Percentiles rank a stretch among this genome's conserved stretches.
Conservation (phyloP, 2,329 filamentous ascomycete species). For the Lecanicillium sp. region DNA sequence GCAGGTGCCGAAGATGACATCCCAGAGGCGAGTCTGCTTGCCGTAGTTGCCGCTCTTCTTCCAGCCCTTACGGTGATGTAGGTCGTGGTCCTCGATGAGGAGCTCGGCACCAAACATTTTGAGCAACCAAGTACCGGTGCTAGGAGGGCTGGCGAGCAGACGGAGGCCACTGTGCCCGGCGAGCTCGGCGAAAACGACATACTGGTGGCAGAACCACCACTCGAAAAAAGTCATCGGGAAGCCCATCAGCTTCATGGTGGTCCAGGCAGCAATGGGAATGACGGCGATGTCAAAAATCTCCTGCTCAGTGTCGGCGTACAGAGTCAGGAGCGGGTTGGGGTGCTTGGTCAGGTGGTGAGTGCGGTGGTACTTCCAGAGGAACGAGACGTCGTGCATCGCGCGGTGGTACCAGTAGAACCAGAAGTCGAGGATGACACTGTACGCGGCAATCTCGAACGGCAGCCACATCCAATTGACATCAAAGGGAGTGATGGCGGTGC, state of each 20-base stretch:
- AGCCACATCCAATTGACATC: conserved; percentile 28
- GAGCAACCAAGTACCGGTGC: conserved; percentile 27
- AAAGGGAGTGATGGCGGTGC: conserved; percentile 19
- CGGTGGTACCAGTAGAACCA: conserved; percentile 36
- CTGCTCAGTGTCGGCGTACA: conserved; percentile 27
- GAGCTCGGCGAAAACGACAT: conserved; percentile 30
- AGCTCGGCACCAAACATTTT: conserved; percentile 28
- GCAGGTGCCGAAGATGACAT: conserved; percentile 12
- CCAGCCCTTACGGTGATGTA: conserved; percentile 30
- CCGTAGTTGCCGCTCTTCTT: conserved; percentile 19
- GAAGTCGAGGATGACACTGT: conserved; percentile 34
- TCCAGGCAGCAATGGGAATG: conserved; percentile 25
- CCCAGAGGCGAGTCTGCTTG: conserved; percentile 14
- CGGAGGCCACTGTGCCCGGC: conserved; percentile 30
- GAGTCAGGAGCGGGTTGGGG: conserved; percentile 25
- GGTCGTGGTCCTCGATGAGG: conserved; percentile 34
- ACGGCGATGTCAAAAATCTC: conserved; percentile 24
- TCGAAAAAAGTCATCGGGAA: conserved; percentile 36
- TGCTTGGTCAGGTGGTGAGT: conserved; percentile 39
- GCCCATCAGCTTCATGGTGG: conserved; percentile 24
- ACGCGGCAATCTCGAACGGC: conserved; percentile 31
- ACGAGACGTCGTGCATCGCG: conserved; percentile 32
- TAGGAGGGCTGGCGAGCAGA: conserved; percentile 27
- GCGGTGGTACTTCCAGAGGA: conserved; percentile 36
- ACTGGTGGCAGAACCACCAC: conserved; percentile 36